Base-by-base conservation (phyloP, 2,329 filamentous ascomycete genomes). In the Trichophyton verrucosum region DNA sequence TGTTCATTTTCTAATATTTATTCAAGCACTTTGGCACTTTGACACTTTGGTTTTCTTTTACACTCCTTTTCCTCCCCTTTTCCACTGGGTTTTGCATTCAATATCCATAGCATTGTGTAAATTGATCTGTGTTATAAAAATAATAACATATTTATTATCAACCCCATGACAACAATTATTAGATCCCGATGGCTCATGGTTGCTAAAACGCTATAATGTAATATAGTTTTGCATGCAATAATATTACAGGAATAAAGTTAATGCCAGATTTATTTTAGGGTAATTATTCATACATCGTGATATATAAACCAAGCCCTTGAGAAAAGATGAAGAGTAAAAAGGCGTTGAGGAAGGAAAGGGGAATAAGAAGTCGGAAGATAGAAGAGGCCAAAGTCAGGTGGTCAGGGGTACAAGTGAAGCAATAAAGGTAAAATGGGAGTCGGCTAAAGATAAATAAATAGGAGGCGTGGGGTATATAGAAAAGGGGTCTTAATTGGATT, bases 211-310 rank as follows among this genome's bases (percentile, higher is more conserved):
- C 30, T 7, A 33, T 33, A 33, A 38, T 38, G 13, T 13, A 38
- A 7, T 27, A 3, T 13, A 15, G 20, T 8, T 13, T 11, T 13
- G 6, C 13, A 27, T 30, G 9, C 1, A 30, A 22, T 47, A 15
- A 53, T 17, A 33, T 11, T 6, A 30, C 3, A 30, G 27, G 6
- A 9, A 20, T 13, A 36, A 36, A 2, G 30, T 36, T 36, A 36
- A 55, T 15, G 24, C 49, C 49, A n/a, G 27, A 27, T 33, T 55
- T 49, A 49, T 55, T 55, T 36, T 36, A 36, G 30, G 27, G 49
- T 55, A 55, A 55, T 55, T 55, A 55, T 55, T 55, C 49, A 58
- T 58, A 42, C 40, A 42, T 46, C 56, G 56, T 58, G 24, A 58
- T 42, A 58, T 58, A 58, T 58, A 58, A 58, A 46, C 36, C 40